Base-by-base conservation (phyloP, 2,329 filamentous ascomycete genomes). In the Penicillium sp. region DNA sequence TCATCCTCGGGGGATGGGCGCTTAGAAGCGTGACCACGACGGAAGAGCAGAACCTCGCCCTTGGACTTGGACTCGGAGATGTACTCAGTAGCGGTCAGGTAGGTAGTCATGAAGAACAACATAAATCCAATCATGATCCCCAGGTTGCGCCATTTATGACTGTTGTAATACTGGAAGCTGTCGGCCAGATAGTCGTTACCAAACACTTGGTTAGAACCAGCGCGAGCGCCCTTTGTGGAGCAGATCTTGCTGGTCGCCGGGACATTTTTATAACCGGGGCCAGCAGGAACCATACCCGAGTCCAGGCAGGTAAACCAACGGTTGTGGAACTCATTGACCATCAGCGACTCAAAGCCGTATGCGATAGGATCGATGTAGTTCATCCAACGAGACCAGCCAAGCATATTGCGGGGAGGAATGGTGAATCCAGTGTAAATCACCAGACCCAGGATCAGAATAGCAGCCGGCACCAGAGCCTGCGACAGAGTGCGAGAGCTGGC, bases 351-450 rank as follows among this genome's bases (percentile, higher is more conserved):
- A 69, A 96, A 96, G 0, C 87, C 86, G 62, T 95, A 96, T 1
- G 85, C 86, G 11, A 96, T 82, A 6, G 90, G 90, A 61, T 95
- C 88, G 36, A 94, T 78, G 72, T 91, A 93, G 71, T 89, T 89
- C 60, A 96, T 85, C 91, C 91, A 96, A 59, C 87, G 83, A 69
- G 89, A 89, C 90, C 91, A 96, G 1, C 79, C 84, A 13, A 89
- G 83, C 89, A 91, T 95, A 75, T 93, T 67, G 6, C 63, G 67
- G 2, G 70, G 68, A 1, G 77, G 77, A 13, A 80, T 74, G 0
- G 73, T 73, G 61, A 80, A 80, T 14, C 78, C 78, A 47, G 86
- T 72, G 58, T 73, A 85, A 18, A 89, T 77, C 22, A 75, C 62
- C 51, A 76, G 52, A 35, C 68, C 69, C 18, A 75, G 62, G 57